phyloP scores from a whole-genome alignment of 1,284 basidiomycete species.

The Takashimella tepidaria region DNA sequence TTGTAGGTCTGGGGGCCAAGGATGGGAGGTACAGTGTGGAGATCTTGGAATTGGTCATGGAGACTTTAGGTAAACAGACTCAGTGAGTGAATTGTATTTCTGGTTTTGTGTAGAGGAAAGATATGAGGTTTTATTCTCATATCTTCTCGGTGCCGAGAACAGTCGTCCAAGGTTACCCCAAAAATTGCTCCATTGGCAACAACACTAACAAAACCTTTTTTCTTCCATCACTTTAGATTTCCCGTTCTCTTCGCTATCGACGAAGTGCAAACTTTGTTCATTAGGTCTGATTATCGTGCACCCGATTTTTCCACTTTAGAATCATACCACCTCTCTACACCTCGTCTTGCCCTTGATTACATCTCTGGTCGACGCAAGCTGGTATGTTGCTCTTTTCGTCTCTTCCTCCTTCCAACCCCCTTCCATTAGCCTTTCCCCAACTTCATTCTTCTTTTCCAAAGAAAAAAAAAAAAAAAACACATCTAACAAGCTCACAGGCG shows the following conservation, averaged over 20 bases:
- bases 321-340: slow-evolving; percentile 74
- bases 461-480: too few species aligned
- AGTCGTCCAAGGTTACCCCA: too few species aligned
- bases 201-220: too few species aligned
- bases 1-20: slow-evolving; percentile 59
- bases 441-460: background rate
- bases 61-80: slow-evolving; percentile 63
- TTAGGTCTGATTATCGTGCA: slow-evolving; percentile 67
- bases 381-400: slow-evolving; percentile 50
- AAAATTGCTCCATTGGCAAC: too few species aligned
- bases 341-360: slow-evolving; percentile 71
- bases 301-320: slow-evolving; percentile 69
- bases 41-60: slow-evolving; percentile 62
- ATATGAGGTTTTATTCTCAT: too few species aligned
- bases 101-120: too few species aligned
- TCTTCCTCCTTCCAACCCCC: background rate
- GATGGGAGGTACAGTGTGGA: slow-evolving; percentile 57
- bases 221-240: too few species aligned
- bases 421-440: background rate
- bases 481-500: slow-evolving; percentile 5
- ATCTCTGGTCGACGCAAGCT: slow-evolving; percentile 64
- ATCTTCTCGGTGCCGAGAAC: too few species aligned
- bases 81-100: slow-evolving; percentile 54
- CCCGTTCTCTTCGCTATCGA: slow-evolving; percentile 83
- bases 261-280: slow-evolving; percentile 77